Evolutionary conservation across 805 yeast species (phyloP), one percentile per base, ranked within the genome.

Genomic region (Maudiozyma saulgeensis): DNA sequence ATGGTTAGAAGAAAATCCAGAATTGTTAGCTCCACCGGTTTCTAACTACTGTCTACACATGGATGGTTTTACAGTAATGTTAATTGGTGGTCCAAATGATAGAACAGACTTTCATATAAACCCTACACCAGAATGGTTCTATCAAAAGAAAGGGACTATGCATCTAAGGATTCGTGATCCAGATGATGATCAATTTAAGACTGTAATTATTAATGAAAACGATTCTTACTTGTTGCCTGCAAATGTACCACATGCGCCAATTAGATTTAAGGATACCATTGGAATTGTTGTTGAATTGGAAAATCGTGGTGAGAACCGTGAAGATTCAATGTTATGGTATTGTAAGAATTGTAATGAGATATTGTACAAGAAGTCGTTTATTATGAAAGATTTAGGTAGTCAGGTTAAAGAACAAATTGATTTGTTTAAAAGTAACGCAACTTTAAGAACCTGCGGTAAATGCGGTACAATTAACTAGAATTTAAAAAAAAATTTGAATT

Each of bases 81-180:
- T 89, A 46, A 95, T 90, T 1, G 97, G 97, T 15, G 97, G 97
- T 0, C 97, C 97, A 3, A 90, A 90, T 64, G 95, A 83, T 60
- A 74, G 97, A 50, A 89, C 96, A 0, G 97, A 90, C 63, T 90
- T 87, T 63, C 97, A 90, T 61, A 79, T 90, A 45, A 90, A 90
- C 62, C 95, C 87, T 58, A 90, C 97, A 0, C 96, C 97, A 0
- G 97, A 90, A 61, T 90, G 88, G 79, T 90, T 90, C 65, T 81
- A 84, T 68, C 91, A 85, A 74, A 78, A 84, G 64, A 87, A 87
- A 66, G 97, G 97, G 1, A 72, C 74, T 25, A 89, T 90, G 96
- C 76, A 85, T 19, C 72, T 90, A 53, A 81, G 80, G 53, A 95
- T 90, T 1, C 96, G 89, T 1, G 88, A 84, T 51, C 52, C 53